Evolutionary conservation across 192 early-diverging fungal species (phyloP).

Genomic region (Coemansia erecta): DNA sequence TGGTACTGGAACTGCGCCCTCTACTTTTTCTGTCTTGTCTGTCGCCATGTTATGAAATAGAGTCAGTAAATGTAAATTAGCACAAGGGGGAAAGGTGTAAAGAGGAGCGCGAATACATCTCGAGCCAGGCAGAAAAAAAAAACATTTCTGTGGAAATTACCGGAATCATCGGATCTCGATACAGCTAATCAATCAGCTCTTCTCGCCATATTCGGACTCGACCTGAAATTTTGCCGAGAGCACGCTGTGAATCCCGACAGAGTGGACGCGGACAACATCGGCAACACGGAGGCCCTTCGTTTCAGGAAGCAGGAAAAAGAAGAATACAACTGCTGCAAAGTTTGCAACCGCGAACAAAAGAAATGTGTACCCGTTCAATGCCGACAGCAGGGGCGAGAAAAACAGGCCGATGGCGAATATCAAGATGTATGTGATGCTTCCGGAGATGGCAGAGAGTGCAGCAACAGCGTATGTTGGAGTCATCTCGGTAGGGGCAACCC

Average conservation of each 20-base stretch:
- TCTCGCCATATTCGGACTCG: background rate
- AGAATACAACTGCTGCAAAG: constrained; percentile 56
- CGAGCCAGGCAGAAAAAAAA: background rate
- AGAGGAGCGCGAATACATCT: background rate
- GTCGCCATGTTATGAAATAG: background rate
- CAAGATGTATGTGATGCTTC: constrained; percentile 63
- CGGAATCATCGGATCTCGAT: background rate
- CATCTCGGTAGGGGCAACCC: constrained; percentile 72
- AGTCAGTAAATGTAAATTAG: background rate
- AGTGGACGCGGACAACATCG: constrained; percentile 52
- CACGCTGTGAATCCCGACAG: constrained; percentile 41
- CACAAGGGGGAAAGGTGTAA: background rate
- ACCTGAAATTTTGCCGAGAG: constrained; percentile 16
- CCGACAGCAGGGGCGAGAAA: constrained; percentile 49
- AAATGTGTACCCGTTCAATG: constrained; percentile 50
- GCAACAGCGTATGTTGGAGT: constrained; percentile 71
- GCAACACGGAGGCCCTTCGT: constrained; percentile 68
- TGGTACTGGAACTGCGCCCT: no score
- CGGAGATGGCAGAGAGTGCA: constrained; percentile 61
- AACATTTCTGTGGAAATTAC: no score
- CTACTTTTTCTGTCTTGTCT: no score
- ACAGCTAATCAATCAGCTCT: background rate
- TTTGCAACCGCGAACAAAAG: constrained; percentile 65
- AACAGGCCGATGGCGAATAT: constrained; percentile 57
- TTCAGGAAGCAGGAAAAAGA: constrained; percentile 69